Percentiles rank a stretch among this genome's conserved stretches.
Evolutionary conservation across 129 eudicot genomes (phyloP).

Genomic region (Pseudognaphalium luteoalbum): DNA sequence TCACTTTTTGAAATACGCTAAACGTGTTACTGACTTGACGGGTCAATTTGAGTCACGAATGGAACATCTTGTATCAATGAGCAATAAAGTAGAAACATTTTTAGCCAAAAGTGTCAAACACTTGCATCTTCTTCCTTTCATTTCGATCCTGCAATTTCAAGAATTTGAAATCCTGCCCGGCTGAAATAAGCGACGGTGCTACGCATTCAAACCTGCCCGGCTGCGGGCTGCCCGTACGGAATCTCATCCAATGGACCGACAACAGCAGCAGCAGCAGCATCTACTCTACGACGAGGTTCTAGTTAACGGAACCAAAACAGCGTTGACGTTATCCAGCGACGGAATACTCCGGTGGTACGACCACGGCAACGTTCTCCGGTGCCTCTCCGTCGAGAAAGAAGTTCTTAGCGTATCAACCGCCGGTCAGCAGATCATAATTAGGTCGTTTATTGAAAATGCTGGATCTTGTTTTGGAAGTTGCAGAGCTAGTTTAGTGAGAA

Average conservation of each 20-base stretch:
- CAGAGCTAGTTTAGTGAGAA: slow-evolving; percentile 35
- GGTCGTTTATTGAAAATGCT: slow-evolving; percentile 42
- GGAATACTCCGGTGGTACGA: slow-evolving; percentile 66
- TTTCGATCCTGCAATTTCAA: too few relatives aligned
- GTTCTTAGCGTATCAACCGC: slow-evolving; percentile 55
- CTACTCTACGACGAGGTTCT: slow-evolving; percentile 46
- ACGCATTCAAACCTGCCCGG: too few relatives aligned
- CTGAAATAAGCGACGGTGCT: too few relatives aligned
- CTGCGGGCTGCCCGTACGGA: neutral
- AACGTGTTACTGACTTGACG: too few relatives aligned
- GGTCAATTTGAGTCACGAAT: too few relatives aligned
- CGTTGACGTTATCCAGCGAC: slow-evolving; percentile 45
- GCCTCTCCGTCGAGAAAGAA: slow-evolving; percentile 57
- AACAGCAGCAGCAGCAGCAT: neutral
- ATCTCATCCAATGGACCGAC: slow-evolving; percentile 19
- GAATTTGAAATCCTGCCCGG: too few relatives aligned
- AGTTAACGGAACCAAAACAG: slow-evolving; percentile 50
- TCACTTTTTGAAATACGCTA: too few relatives aligned
- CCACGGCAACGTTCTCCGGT: slow-evolving; percentile 24
- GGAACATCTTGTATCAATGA: too few relatives aligned
- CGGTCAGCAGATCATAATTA: slow-evolving; percentile 47
- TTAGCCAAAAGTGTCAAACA: too few relatives aligned
- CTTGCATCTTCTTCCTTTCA: too few relatives aligned
- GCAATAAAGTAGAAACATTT: too few relatives aligned
- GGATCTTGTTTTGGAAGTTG: slow-evolving; percentile 40